phyloP scores from a whole-genome alignment of 495 filamentous ascomycete species.

The Opeltia flavorubescens region DNA sequence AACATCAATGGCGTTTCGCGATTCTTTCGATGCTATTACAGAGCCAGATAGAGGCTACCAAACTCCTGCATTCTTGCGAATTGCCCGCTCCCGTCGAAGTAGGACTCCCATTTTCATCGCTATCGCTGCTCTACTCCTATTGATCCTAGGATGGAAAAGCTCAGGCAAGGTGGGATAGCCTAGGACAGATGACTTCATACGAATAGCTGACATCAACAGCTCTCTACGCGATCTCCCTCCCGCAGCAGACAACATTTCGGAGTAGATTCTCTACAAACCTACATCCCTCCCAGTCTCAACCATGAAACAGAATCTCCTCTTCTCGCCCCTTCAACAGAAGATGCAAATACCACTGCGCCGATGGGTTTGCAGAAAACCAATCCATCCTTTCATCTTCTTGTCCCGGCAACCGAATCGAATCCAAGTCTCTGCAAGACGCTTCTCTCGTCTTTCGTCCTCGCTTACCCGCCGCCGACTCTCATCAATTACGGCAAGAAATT shows the following conservation, averaged over 20 bases:
- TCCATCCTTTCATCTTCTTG: conserved; percentile 46
- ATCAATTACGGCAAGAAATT: conserved; percentile 31
- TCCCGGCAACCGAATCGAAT: conserved; percentile 36
- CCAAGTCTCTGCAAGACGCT: conserved; percentile 43
- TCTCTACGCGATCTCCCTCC: conserved; percentile 4
- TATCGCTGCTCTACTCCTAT: conserved; percentile 6
- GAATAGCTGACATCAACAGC: background rate
- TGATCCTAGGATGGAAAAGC: conserved; percentile 13
- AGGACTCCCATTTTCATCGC: conserved; percentile 6
- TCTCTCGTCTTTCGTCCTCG: conserved; percentile 44
- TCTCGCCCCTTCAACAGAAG: background rate
- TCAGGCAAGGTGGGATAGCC: conserved; percentile 8
- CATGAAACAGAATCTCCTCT: conserved; percentile 6
- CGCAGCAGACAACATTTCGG: background rate
- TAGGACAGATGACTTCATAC: background rate
- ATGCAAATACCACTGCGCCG: conserved; percentile 14
- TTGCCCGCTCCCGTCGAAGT: conserved; percentile 14
- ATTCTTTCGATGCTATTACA: conserved; percentile 14
- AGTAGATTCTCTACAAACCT: background rate
- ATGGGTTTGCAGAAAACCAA: conserved; percentile 29
- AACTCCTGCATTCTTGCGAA: conserved; percentile 15
- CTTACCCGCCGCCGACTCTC: conserved; percentile 46
- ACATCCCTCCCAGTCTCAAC: conserved; percentile 3
- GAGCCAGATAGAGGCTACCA: conserved; percentile 9
- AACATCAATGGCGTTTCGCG: conserved; percentile 3